These are phyloP conservation scores for Xylaria curta DNA, from an alignment of 495 filamentous ascomycete genomes.

Conservation along the genomic window DNA sequence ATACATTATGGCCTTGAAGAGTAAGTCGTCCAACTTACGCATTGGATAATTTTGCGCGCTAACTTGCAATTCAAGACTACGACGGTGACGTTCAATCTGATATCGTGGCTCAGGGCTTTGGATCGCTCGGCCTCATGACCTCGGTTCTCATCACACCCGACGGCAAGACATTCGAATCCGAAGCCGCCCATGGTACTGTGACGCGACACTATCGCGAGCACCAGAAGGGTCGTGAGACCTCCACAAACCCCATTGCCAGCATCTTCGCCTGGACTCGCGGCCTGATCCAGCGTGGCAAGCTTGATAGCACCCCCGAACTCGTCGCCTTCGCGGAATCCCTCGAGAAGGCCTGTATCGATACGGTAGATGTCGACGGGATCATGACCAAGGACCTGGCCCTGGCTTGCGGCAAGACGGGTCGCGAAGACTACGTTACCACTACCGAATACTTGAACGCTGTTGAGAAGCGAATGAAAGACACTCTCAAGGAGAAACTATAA, in stretches of 20 bases:
- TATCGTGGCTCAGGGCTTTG: slow-evolving; percentile 97
- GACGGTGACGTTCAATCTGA: slow-evolving; percentile 99
- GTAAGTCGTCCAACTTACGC: slow-evolving; percentile 54
- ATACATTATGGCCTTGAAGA: slow-evolving; percentile 97
- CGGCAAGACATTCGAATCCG: slow-evolving; percentile 93
- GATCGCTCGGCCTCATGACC: slow-evolving; percentile 97
- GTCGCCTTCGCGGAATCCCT: slow-evolving; percentile 87
- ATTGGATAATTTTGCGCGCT: not conserved
- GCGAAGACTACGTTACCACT: slow-evolving; percentile 87
- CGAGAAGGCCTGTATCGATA: slow-evolving; percentile 93
- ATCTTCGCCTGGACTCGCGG: slow-evolving; percentile 99
- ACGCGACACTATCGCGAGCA: slow-evolving; percentile 98
- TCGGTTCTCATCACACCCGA: slow-evolving; percentile 94
- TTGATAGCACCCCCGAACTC: slow-evolving; percentile 88
- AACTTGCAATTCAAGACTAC: slow-evolving; percentile 69
- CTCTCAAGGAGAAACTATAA: slow-evolving; percentile 61
- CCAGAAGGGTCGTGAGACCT: slow-evolving; percentile 95
- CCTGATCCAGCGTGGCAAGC: slow-evolving; percentile 86
- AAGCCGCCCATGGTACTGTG: slow-evolving; percentile 98
- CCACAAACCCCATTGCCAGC: slow-evolving; percentile 97
- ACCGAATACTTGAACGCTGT: slow-evolving; percentile 87
- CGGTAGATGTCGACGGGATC: slow-evolving; percentile 89
- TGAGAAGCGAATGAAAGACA: slow-evolving; percentile 78
- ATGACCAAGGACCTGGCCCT: slow-evolving; percentile 99
- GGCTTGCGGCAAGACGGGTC: slow-evolving; percentile 82